Conservation (phyloP, 2,329 filamentous ascomycete genomes). For the Lachnellula arida region DNA sequence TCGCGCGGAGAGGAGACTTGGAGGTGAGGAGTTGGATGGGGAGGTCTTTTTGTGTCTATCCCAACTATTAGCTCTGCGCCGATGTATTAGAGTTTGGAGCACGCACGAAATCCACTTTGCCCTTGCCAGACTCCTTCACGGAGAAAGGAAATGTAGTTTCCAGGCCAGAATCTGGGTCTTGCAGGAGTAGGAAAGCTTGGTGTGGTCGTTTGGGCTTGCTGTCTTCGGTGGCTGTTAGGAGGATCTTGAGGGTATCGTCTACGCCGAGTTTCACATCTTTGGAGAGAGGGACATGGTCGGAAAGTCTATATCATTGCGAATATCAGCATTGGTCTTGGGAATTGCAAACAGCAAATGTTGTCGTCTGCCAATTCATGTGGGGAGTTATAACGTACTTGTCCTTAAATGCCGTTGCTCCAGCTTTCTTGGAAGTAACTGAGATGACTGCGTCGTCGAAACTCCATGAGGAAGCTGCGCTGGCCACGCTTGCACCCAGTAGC, state of each 20-base stretch:
- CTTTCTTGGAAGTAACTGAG: slow-evolving; percentile 57
- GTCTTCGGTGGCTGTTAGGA: slow-evolving; percentile 75
- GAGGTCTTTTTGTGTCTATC: slow-evolving; percentile 81
- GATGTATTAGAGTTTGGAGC: background rate
- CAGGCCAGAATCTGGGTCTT: slow-evolving; percentile 68
- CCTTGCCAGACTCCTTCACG: slow-evolving; percentile 85
- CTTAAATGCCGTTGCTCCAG: slow-evolving; percentile 41
- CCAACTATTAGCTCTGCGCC: slow-evolving; percentile 17
- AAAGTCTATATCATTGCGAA: slow-evolving; percentile 22
- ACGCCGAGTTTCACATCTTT: slow-evolving; percentile 61
- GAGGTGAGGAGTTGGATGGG: slow-evolving; percentile 74
- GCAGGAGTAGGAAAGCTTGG: slow-evolving; percentile 85
- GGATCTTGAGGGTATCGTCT: slow-evolving; percentile 73
- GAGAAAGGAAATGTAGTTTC: slow-evolving; percentile 83
- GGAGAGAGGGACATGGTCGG: slow-evolving; percentile 39
- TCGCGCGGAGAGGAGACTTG: slow-evolving; percentile 67
- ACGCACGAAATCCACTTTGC: slow-evolving; percentile 76
- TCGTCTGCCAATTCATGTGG: background rate
- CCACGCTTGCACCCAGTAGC: slow-evolving; percentile 37
- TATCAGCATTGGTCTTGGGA: slow-evolving; percentile 5
- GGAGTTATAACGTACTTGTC: slow-evolving; percentile 53
- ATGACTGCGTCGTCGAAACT: slow-evolving; percentile 69
- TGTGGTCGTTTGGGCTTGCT: slow-evolving; percentile 79
- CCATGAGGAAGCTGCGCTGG: slow-evolving; percentile 53
- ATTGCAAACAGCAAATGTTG: background rate